Conservation (phyloP, 305 asterid species). For the Solanum hybrid region DNA sequence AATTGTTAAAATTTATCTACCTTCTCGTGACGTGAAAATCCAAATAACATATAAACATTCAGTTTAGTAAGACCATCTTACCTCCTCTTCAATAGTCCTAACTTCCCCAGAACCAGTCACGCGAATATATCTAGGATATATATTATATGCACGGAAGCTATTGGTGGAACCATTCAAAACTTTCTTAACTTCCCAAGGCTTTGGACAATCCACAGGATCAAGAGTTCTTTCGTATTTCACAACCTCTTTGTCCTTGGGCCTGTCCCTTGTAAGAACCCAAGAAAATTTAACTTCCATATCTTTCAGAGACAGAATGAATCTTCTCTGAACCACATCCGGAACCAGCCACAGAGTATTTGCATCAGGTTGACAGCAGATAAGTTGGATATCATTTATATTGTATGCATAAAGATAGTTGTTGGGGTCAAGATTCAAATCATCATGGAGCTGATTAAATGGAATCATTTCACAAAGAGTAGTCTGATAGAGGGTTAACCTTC, state of each 20-base stretch:
- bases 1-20: neutral
- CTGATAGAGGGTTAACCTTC: slow-evolving; percentile 76
- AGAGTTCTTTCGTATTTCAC: slow-evolving; percentile 71
- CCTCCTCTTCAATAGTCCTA: slow-evolving; percentile 78
- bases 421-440: slow-evolving; percentile 47
- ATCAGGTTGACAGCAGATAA: slow-evolving; percentile 88
- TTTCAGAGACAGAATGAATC: slow-evolving; percentile 43
- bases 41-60: neutral
- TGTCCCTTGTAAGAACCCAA: slow-evolving; percentile 85
- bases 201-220: slow-evolving; percentile 59
- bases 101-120: slow-evolving; percentile 97
- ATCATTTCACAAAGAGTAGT: slow-evolving; percentile 84
- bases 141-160: slow-evolving; percentile 57
- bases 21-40: neutral
- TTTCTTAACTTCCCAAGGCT: slow-evolving; percentile 52
- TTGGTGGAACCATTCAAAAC: slow-evolving; percentile 69
- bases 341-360: slow-evolving; percentile 77
- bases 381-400: slow-evolving; percentile 69
- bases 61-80: slow-evolving; percentile 11
- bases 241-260: slow-evolving; percentile 90
- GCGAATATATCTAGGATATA: slow-evolving; percentile 77
- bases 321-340: slow-evolving; percentile 70
- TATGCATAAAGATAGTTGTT: slow-evolving; percentile 55
- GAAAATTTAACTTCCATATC: slow-evolving; percentile 64
- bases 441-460: slow-evolving; percentile 55